Conservation (phyloP, 805 yeast genomes). For the Wickerhamiella kurtzmanii region DNA sequence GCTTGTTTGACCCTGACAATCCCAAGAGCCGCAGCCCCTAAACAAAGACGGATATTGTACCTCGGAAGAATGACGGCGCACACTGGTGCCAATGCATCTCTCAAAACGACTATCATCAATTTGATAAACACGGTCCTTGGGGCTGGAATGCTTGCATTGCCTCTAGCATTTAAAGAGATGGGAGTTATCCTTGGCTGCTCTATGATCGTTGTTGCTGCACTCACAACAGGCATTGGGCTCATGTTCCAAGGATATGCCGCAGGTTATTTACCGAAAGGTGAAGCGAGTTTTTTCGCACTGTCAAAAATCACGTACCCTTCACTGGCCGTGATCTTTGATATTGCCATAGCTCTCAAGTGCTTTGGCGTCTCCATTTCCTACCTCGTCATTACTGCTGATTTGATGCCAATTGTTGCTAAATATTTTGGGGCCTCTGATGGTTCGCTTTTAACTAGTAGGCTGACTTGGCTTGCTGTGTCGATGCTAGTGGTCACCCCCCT, state of each 20-base stretch:
- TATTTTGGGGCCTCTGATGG: constrained; percentile 19
- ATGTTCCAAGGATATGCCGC: constrained; percentile 16
- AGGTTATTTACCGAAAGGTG: constrained; percentile 39
- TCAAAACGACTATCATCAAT: constrained; percentile 44
- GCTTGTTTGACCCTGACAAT: too few species aligned
- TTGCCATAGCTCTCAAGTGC: constrained; percentile 64
- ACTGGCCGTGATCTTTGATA: constrained; percentile 51
- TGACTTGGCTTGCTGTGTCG: constrained; percentile 16
- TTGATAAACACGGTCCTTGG: constrained; percentile 63
- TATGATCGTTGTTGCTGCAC: constrained; percentile 45
- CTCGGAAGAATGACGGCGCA: neutral
- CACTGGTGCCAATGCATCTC: constrained; percentile 28
- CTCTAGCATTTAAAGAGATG: constrained; percentile 52
- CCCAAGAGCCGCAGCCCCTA: too few species aligned
- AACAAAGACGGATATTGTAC: neutral
- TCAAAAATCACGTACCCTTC: constrained; percentile 58
- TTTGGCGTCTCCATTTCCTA: constrained; percentile 71
- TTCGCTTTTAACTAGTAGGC: constrained; percentile 37
- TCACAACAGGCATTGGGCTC: constrained; percentile 53
- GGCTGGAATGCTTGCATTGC: constrained; percentile 67
- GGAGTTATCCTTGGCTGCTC: constrained; percentile 44
- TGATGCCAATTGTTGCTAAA: constrained; percentile 43
- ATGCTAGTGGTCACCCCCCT: constrained; percentile 40
- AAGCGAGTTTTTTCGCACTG: constrained; percentile 56
- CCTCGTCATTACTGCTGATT: constrained; percentile 58